Evolutionary conservation across 139 green algal genomes (phyloP).

Genomic region (Protoeuglena noctilucae): DNA sequence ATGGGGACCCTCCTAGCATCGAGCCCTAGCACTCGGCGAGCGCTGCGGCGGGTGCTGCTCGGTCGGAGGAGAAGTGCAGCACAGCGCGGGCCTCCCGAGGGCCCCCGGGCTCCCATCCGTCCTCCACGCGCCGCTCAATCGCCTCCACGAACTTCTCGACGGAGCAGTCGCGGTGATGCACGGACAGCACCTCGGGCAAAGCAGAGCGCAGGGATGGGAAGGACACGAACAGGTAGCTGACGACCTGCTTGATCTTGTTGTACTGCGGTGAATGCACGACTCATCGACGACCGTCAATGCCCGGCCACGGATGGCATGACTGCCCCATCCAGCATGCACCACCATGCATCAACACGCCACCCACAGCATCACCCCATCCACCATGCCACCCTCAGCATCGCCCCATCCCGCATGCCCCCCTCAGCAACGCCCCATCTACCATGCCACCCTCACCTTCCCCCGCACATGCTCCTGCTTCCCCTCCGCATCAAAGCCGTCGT

Average conservation of each 20-base stretch:
- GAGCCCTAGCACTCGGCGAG: no score
- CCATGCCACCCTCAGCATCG: conserved; percentile 5
- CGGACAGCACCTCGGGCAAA: conserved; percentile 12
- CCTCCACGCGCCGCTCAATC: not conserved
- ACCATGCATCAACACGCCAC: not conserved
- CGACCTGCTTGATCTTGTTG: not conserved
- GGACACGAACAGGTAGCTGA: conserved; percentile 20
- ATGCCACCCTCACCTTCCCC: not conserved
- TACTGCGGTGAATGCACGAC: not conserved
- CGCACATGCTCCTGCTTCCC: not conserved
- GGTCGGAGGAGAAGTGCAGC: no score
- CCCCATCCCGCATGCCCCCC: not conserved
- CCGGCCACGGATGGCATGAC: not conserved
- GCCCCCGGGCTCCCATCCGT: conserved; percentile 3
- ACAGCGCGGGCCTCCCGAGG: not conserved
- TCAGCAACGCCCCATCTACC: conserved; percentile 7
- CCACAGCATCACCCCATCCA: not conserved
- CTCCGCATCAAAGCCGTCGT: not conserved
- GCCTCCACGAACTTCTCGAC: conserved; percentile 8
- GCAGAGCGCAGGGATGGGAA: conserved; percentile 6
- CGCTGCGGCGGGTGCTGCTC: no score
- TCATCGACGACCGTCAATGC: not conserved
- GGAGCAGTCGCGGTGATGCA: not conserved
- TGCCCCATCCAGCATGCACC: not conserved
- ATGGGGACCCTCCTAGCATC: no score